These are phyloP conservation scores for Scedosporium boydii DNA, from an alignment of 2,329 filamentous ascomycete genomes.

Conservation along the genomic window DNA sequence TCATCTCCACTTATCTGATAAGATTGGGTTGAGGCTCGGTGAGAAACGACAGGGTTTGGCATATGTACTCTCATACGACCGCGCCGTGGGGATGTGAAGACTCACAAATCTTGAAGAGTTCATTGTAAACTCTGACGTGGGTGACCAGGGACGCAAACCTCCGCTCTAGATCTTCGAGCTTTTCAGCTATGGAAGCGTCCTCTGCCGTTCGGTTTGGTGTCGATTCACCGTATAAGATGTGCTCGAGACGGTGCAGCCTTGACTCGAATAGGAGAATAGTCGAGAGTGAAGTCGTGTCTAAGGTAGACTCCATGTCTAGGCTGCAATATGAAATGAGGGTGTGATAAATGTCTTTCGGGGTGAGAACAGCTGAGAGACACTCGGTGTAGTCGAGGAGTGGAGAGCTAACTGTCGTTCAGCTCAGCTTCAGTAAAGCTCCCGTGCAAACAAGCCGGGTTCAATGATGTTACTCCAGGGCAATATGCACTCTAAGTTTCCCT, in stretches of 20 bases:
- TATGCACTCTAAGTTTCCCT: too few relatives aligned
- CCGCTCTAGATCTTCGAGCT: constrained; percentile 41
- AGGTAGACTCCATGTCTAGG: constrained; percentile 21
- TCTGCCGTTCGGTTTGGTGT: constrained; percentile 40
- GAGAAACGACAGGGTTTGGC: too few relatives aligned
- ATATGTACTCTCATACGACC: neutral
- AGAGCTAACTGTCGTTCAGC: neutral
- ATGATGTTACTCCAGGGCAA: too few relatives aligned
- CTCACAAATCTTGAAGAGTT: constrained; percentile 52
- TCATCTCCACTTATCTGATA: neutral
- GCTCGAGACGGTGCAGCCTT: constrained; percentile 50
- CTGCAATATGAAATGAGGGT: neutral
- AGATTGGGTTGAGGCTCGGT: neutral
- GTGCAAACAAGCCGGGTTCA: too few relatives aligned
- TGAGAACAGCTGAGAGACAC: neutral
- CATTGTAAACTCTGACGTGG: constrained; percentile 45
- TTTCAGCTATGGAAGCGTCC: constrained; percentile 29
- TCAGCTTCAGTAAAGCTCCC: neutral
- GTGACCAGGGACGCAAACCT: constrained; percentile 42
- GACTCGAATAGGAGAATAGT: constrained; percentile 49
- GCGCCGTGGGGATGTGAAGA: constrained; percentile 1
- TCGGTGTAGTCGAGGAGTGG: neutral
- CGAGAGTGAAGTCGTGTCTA: constrained; percentile 43
- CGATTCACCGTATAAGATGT: constrained; percentile 16
- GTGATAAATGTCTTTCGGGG: neutral